These are phyloP conservation scores for Fusarium nisikadoi DNA, from an alignment of 2,329 filamentous ascomycete species.

Conservation along the genomic window DNA sequence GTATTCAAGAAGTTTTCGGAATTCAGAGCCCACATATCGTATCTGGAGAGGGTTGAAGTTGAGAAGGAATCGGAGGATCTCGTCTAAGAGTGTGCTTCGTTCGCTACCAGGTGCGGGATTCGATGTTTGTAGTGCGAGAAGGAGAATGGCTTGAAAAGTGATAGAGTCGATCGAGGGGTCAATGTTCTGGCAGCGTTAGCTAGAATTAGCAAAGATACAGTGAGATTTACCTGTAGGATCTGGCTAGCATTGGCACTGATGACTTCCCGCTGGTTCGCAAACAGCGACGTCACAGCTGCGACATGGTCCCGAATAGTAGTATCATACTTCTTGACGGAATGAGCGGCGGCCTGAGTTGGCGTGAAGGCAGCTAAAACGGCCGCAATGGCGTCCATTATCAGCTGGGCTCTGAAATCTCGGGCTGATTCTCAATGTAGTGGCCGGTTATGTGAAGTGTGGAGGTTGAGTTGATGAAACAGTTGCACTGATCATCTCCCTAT, in stretches of 20 bases:
- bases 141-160: slow-evolving; percentile 62
- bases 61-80: slow-evolving; percentile 57
- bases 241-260: slow-evolving; percentile 50
- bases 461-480: slow-evolving; percentile 10
- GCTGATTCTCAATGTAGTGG: not conserved
- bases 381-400: slow-evolving; percentile 47
- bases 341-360: slow-evolving; percentile 42
- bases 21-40: slow-evolving; percentile 59
- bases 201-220: not conserved
- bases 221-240: slow-evolving; percentile 54
- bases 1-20: slow-evolving; percentile 57
- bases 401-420: not conserved
- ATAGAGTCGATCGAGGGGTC: slow-evolving; percentile 62
- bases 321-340: slow-evolving; percentile 53
- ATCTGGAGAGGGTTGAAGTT: slow-evolving; percentile 63
- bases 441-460: slow-evolving; percentile 24
- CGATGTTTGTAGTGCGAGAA: slow-evolving; percentile 48
- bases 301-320: slow-evolving; percentile 52
- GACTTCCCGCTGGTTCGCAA: slow-evolving; percentile 47
- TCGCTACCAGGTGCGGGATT: slow-evolving; percentile 46
- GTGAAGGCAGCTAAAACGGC: slow-evolving; percentile 56
- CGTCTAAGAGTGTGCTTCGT: slow-evolving; percentile 51
- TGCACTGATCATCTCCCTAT: slow-evolving; percentile 5
- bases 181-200: slow-evolving; percentile 52
- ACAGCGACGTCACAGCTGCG: slow-evolving; percentile 51